phyloP scores from a whole-genome alignment of 2,329 filamentous ascomycete species.

The Leptographium galeiforme region DNA sequence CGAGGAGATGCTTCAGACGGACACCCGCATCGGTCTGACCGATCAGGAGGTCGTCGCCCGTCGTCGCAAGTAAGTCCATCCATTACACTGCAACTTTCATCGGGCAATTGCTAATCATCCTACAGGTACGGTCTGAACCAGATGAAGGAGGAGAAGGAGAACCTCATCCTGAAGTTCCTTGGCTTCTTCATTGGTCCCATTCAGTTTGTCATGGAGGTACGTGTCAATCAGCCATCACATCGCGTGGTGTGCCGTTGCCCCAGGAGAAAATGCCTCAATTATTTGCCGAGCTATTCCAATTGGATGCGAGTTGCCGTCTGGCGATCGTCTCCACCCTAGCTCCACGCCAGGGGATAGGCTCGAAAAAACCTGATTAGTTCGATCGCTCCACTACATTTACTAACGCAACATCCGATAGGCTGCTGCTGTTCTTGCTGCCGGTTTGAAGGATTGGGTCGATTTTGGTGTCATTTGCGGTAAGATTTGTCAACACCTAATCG shows the following conservation, averaged over 20 bases:
- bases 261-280: not conserved
- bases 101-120: not conserved
- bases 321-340: not conserved
- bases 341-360: not conserved
- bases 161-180: conserved; percentile 68
- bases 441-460: conserved; percentile 82
- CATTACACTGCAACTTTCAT: not conserved
- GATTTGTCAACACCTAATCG: not conserved
- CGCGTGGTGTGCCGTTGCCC: no score
- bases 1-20: conserved; percentile 58
- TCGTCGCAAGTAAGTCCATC: conserved; percentile 43
- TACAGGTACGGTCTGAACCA: conserved; percentile 57
- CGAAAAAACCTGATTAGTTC: not conserved
- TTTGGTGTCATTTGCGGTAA: conserved; percentile 75
- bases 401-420: conserved; percentile 27
- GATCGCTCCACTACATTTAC: not conserved
- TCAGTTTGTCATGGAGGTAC: conserved; percentile 85
- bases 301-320: not conserved
- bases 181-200: conserved; percentile 79
- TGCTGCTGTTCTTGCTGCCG: conserved; percentile 67
- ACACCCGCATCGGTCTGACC: conserved; percentile 56
- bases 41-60: conserved; percentile 50
- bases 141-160: conserved; percentile 82
- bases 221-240: conserved; percentile 14
- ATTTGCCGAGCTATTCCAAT: not conserved